Evolutionary conservation across 2,329 filamentous ascomycete species (phyloP), one percentile per base, ranked within the genome.

Genomic region (Aspergillus sojae): DNA sequence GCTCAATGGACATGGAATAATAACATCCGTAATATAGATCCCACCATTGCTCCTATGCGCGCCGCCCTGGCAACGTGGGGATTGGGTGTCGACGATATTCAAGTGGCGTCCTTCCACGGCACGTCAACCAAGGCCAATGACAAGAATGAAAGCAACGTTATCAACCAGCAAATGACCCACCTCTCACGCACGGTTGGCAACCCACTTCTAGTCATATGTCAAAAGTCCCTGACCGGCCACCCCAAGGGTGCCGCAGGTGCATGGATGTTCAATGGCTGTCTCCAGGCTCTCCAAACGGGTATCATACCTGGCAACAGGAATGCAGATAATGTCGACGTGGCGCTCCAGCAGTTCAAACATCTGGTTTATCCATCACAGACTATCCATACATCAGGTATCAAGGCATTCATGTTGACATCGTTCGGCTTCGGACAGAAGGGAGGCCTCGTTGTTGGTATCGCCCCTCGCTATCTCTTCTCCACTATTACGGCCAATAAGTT

Each of bases 381-480:
- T 78, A 94, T 99, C 72, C 95, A 99, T 84, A 99, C 95, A 9
- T 95, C 99, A 74, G 95, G 95, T 67, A 86, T 99, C 85, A 99
- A 98, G 84, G 96, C 95, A 14, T 98, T 99, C 87, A 97, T 93
- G 1, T 92, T 99, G 68, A 99, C 96, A 7, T 99, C 96, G 0
- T 99, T 99, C 79, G 95, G 95, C 80, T 99, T 99, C 84, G 95
- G 95, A 71, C 95, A 99, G 81, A 99, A 99, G 88, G 96, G 95
- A 10, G 39, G 39, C 19, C 39, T 41, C 6, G 39, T 41, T 4
- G 39, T 41, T 5, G 39, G 39, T 3, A 19, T 41, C 9, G 39
- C 39, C 19, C 39, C 39, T n/a, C 39, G 39, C 7, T 41, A 41
- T 41, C 39, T 41, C 39, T 41, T 19, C 7, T 41, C 39, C 39